phyloP scores from a whole-genome alignment of 768 basidiomycete species.

The Pluteus cervinus region DNA sequence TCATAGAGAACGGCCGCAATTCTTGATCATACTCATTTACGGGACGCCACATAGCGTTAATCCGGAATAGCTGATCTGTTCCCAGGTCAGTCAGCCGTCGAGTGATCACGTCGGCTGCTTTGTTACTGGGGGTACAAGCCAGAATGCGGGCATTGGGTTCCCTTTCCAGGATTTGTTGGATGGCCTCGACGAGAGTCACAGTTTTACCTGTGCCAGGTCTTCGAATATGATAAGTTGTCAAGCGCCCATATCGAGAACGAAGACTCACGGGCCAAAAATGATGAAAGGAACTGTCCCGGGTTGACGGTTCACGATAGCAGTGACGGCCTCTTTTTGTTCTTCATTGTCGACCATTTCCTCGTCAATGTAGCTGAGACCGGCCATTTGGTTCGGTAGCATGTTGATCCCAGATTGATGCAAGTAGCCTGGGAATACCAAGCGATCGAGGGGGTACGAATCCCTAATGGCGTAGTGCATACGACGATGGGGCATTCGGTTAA shows the following conservation, averaged over 20 bases:
- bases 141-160: conserved; percentile 42
- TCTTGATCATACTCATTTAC: conserved; percentile 27
- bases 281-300: conserved; percentile 49
- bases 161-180: conserved; percentile 42
- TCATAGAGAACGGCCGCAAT: conserved; percentile 30
- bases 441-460: conserved; percentile 28
- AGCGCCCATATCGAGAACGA: neutral
- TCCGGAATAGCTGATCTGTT: conserved; percentile 41
- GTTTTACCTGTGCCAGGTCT: conserved; percentile 69
- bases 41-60: conserved; percentile 51
- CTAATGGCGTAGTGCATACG: conserved; percentile 50
- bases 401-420: conserved; percentile 16
- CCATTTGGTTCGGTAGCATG: conserved; percentile 14
- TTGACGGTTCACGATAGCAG: conserved; percentile 37
- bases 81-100: conserved; percentile 29
- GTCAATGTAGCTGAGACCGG: conserved; percentile 19
- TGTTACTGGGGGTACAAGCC: conserved; percentile 61
- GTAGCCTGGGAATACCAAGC: conserved; percentile 42
- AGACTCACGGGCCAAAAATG: conserved; percentile 58
- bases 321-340: conserved; percentile 45
- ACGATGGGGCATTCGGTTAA: conserved; percentile 47
- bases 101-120: conserved; percentile 57
- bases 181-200: conserved; percentile 57
- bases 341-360: conserved; percentile 32
- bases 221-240: neutral